These are phyloP conservation scores for Phytophthora uliginosa DNA, from an alignment of 352 stramenopile species.

Conservation along the genomic window DNA sequence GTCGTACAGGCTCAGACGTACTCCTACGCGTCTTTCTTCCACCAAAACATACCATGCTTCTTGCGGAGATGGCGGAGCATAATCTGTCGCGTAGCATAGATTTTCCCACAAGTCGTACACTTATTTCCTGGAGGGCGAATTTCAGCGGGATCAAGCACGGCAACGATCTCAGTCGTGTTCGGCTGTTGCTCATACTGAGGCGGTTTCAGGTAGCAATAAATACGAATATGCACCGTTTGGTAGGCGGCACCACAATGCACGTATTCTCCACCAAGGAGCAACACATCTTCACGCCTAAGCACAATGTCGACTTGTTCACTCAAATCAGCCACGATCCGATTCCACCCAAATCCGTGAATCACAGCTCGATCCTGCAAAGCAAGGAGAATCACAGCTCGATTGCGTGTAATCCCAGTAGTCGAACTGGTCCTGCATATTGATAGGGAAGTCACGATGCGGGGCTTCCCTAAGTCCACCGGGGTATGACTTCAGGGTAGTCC, in stretches of 20 bases:
- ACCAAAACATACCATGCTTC: not conserved
- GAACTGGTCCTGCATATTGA: not conserved
- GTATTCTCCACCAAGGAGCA: not conserved
- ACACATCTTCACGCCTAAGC: not conserved
- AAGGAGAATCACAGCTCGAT: too few species aligned
- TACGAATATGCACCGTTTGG: not conserved
- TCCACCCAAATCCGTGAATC: not conserved
- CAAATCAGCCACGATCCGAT: not conserved
- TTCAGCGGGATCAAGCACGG: not conserved
- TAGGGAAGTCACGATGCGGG: not conserved
- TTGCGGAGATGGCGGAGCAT: too few species aligned
- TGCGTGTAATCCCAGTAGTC: not conserved
- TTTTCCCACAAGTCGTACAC: too few species aligned
- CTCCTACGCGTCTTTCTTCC: too few species aligned
- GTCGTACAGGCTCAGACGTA: too few species aligned
- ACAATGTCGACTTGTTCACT: not conserved
- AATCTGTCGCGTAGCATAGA: too few species aligned
- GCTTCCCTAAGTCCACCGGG: not conserved
- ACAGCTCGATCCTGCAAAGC: not conserved
- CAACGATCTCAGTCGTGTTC: slow-evolving; percentile 1
- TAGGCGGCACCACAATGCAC: not conserved
- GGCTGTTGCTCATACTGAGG: not conserved
- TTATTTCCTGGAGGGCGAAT: too few species aligned
- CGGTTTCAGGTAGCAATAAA: not conserved
- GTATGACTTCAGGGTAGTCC: not conserved